Base-by-base conservation (phyloP, 106 monocot species). In the Dendrobium catenatum region DNA sequence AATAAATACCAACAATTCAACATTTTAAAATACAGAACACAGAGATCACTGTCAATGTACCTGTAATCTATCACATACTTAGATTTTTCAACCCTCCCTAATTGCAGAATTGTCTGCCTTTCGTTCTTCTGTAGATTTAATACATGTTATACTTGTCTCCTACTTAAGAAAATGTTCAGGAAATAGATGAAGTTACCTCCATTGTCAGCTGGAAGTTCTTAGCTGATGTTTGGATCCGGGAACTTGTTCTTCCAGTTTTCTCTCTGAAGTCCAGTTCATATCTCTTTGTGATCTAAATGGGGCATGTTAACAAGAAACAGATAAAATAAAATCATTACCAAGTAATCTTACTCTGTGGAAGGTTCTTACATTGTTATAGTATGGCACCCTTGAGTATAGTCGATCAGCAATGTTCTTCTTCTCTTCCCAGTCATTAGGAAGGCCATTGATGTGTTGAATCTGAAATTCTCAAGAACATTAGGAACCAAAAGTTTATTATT, bases 221-320 rank as follows among this genome's bases (percentile, higher is more conserved):
- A 33, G 87, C 89, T 11, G 98, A 98, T 37, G 89, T 41, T 78
- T 89, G 91, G 77, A 98, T 95, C 64, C 70, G 84, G 22, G 78
- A 86, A 6, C 83, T 85, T 19, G 82, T 48, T 75, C 82, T 95
- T 79, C 92, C 93, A 64, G 83, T 81, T 70, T 88, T 86, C 66
- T 93, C 93, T 93, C 93, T 93, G 84, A 91, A 98, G 72, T 98
- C 95, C 27, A 98, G 79, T 85, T 98, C 98, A 44, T 98, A 87
- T 15, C 93, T 59, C 83, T 91, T 93, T 2, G 89, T 81, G 16
- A 80, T 72, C 97, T 98, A 64, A 49, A 22, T 46, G 10, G 13
- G 5, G 70, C 16, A 18, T 0, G 0, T 37, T 37, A 76, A 44
- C 18, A 77, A 9, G 22, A 64, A 29, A 37, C 43, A 26, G 33